phyloP scores from a whole-genome alignment of 495 filamentous ascomycete species.

The Cudoniella acicularis region DNA sequence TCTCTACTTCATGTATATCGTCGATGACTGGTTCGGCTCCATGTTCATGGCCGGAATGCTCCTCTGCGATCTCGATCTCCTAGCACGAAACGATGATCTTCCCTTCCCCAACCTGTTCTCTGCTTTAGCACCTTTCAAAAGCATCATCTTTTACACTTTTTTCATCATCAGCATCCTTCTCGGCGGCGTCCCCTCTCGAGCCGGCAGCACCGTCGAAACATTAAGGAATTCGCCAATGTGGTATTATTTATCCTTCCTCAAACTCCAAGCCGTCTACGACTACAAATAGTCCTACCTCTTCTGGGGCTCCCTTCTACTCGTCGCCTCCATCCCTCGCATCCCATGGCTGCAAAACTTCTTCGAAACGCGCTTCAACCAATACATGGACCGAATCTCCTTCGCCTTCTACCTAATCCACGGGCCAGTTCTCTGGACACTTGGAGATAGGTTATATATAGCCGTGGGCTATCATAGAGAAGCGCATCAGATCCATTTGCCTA shows the following conservation, averaged over 20 bases:
- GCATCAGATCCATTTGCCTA: constrained; percentile 30
- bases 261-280: constrained; percentile 48
- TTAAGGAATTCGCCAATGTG: constrained; percentile 36
- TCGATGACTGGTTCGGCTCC: constrained; percentile 41
- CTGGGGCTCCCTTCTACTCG: constrained; percentile 47
- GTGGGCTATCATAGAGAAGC: constrained; percentile 46
- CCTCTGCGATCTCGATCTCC: constrained; percentile 45
- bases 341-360: constrained; percentile 49
- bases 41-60: constrained; percentile 45
- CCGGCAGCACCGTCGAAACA: constrained; percentile 10
- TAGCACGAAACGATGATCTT: constrained; percentile 37
- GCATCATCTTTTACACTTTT: constrained; percentile 39
- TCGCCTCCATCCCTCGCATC: constrained; percentile 52
- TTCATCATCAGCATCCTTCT: constrained; percentile 39
- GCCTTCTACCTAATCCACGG: constrained; percentile 56
- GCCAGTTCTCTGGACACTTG: constrained; percentile 47
- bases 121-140: constrained; percentile 37
- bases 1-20: constrained; percentile 53
- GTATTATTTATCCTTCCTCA: constrained; percentile 43
- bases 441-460: constrained; percentile 48
- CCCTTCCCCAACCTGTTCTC: constrained; percentile 31
- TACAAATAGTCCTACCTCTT: constrained; percentile 54
- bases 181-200: constrained; percentile 43
- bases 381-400: constrained; percentile 56
- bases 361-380: constrained; percentile 53